These are phyloP conservation scores for Adansonia madagascariensis DNA, from an alignment of 441 rosid species.

Conservation along the genomic window DNA sequence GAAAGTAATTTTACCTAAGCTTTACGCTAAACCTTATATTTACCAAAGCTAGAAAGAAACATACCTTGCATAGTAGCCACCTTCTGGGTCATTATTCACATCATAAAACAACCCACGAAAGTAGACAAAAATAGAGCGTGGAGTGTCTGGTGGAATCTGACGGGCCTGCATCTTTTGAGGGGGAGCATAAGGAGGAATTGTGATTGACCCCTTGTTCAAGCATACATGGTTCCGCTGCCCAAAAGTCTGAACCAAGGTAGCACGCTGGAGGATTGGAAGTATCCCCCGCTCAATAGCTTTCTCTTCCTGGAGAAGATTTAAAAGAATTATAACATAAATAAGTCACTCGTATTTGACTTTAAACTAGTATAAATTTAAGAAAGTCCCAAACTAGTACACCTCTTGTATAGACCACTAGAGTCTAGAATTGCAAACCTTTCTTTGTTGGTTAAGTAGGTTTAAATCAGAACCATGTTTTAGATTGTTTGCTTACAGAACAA, in stretches of 20 bases:
- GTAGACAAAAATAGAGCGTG: constrained; percentile 65
- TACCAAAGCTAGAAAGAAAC: neutral
- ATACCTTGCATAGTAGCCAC: constrained; percentile 90
- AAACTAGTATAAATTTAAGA: neutral
- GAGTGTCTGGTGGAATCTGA: constrained; percentile 68
- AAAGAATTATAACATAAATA: neutral
- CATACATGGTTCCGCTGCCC: constrained; percentile 92
- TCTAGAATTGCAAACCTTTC: neutral
- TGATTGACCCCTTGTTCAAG: constrained; percentile 60
- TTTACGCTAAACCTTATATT: neutral
- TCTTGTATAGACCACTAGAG: neutral
- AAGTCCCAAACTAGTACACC: neutral
- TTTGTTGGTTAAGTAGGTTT: neutral
- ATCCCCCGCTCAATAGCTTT: constrained; percentile 85
- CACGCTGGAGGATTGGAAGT: constrained; percentile 70
- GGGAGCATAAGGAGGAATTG: no score
- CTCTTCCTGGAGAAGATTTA: constrained; percentile 62
- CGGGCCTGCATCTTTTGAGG: constrained; percentile 69
- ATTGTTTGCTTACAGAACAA: neutral
- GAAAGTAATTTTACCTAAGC: constrained; percentile 1
- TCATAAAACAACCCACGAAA: no score
- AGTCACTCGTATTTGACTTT: neutral
- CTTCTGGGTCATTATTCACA: no score
- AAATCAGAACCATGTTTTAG: neutral
- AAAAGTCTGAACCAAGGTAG: constrained; percentile 88